Base-by-base conservation (phyloP, 2,329 filamentous ascomycete species). In the Colletotrichum musicola region DNA sequence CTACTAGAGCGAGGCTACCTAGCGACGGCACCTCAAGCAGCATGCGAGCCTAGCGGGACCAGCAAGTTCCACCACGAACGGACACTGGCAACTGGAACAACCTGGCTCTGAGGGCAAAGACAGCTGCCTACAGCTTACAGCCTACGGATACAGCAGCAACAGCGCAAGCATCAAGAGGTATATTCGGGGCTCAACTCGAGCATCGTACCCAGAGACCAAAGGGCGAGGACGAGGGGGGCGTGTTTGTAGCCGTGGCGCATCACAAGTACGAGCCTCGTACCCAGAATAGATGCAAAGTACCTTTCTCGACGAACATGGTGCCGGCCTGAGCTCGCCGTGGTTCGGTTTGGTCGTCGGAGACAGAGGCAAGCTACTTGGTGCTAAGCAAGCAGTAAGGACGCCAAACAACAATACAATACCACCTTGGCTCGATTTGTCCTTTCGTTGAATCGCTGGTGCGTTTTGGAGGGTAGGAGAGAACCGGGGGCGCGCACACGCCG, bases 241-340 rank as follows among this genome's bases (percentile, higher is more conserved):
- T 68, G 64, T 16, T 27, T 18, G 25, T 64, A 68, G 40, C 25
- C 25, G 16, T 54, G 40, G 53, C 9, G 49, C 47, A 40, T 64
- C 3, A 35, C 10, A 35, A 10, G 30, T 35, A 35, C 61, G 49
- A 42, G 27, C 14, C 20, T 64, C 40, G 64, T 64, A 46, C 64
- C 47, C 61, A 68, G 64, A 68, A 64, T 68, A 68, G 64, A 68
- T 64, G 61, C 46, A 47, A 18, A 44, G 47, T 47, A 49, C 50
- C 40, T 54, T 53, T 35, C 30, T 18, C 18, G n/a, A 27, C 6
- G 35, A 35, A 62, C 53, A 62, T 50, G 27, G 30, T 50, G 64
- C 44, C 55, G 57, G 51, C 40, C 51, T 47, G 46, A 50, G 59
- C 59, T 53, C 44, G 30, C 30, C 35, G n/a, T 50, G 38, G 38